Evolutionary conservation across 2,329 filamentous ascomycete genomes (phyloP), one percentile per base, ranked within the genome.

Genomic region (Diaporthe caulivora): DNA sequence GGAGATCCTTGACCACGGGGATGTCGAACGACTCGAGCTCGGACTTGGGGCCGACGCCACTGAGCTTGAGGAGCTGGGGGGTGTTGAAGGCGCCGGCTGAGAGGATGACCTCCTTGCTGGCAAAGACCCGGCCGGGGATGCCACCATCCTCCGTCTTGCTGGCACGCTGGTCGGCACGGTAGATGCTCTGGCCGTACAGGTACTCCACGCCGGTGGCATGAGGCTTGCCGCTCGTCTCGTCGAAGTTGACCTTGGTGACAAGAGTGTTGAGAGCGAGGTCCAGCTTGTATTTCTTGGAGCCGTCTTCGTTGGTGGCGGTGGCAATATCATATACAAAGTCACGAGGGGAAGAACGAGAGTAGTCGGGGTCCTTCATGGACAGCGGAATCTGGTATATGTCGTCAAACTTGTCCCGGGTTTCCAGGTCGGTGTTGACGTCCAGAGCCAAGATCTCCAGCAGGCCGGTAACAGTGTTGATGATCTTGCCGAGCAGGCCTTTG

Each of bases 361-460:
- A 49, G 55, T 85, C 83, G 67, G 81, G 84, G n/a, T 85, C 79
- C 34, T 85, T 82, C 74, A 88, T 87, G 0, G 86, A 84, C 26
- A 92, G 79, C 6, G 91, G 90, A 9, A 93, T 86, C 76, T 92
- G 89, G 79, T 87, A 92, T 53, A 88, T 82, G 2, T 84, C 86
- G 53, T 85, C 82, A 5, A 80, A 77, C n/a, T 79, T 79, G 78
- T 92, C 90, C 34, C 89, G 86, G 0, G 65, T 58, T 0, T 80
- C 72, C 29, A 65, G 2, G 47, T 65, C 62, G 57, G 62, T 65
- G 84, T 92, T 92, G 76, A 86, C 83, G 75, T 92, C 88, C 26
- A 84, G 84, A 1, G 84, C 77, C 13, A 89, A 78, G 10, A 88
- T 80, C 44, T 65, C 62, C 13, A 65, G 44, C 21, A 65, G 29